Percentiles rank a stretch among this genome's conserved stretches.
Evolutionary conservation across 108 stramenopile species (phyloP).

Genomic region (Conticribra guillardii): DNA sequence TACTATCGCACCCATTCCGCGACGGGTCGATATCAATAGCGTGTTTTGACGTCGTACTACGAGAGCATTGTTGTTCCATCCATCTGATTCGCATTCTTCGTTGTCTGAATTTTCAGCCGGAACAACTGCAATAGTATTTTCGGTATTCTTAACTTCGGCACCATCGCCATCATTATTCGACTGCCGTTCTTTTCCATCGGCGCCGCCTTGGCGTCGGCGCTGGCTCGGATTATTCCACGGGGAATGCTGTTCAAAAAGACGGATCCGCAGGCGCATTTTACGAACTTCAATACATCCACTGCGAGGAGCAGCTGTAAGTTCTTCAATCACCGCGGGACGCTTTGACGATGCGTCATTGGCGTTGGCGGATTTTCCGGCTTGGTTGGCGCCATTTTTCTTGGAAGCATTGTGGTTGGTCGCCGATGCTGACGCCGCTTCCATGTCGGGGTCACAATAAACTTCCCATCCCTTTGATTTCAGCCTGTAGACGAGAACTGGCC

Average conservation of each 20-base stretch:
- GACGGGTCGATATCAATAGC: constrained; percentile 40
- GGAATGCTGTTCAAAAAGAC: constrained; percentile 35
- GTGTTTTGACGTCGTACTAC: constrained; percentile 45
- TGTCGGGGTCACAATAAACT: constrained; percentile 26
- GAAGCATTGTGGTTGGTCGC: constrained; percentile 1
- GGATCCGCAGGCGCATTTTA: constrained; percentile 42
- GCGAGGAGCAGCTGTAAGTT: constrained; percentile 41
- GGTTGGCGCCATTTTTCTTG: constrained; percentile 4
- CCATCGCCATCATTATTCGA: constrained; percentile 1
- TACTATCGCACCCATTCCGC: constrained; percentile 43
- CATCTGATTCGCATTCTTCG: constrained; percentile 17
- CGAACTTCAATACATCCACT: constrained; percentile 47
- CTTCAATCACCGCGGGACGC: constrained; percentile 9
- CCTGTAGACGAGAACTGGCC: constrained; percentile 45
- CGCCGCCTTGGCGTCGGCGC: not conserved
- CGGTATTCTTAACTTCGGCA: not conserved
- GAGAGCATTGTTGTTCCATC: constrained; percentile 52
- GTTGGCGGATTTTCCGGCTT: too few species aligned
- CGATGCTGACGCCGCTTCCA: constrained; percentile 6
- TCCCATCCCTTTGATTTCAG: constrained; percentile 45
- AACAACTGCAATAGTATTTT: not conserved
- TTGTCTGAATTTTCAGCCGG: constrained; percentile 1
- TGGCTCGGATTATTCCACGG: constrained; percentile 9
- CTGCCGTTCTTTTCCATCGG: not conserved
- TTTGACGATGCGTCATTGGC: too few species aligned